Evolutionary conservation across 352 stramenopile genomes (phyloP), one percentile per base, ranked within the genome.

Genomic region (Phytophthora sp.): DNA sequence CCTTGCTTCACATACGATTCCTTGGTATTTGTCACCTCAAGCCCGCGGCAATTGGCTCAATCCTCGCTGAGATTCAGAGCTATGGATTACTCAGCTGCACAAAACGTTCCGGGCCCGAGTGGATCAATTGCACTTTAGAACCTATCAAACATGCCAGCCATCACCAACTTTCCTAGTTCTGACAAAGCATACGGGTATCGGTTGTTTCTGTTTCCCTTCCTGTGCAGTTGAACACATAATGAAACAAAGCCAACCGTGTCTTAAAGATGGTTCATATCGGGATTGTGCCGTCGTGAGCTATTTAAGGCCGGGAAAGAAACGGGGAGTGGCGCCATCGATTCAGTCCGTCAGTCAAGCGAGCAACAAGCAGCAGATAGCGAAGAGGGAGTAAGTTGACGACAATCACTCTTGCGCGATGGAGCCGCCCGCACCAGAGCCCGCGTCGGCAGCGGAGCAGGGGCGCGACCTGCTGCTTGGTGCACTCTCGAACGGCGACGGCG

Each of bases 401-500:
- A 50, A 66, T 69, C 66, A 67, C 52, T 63, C 42, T 46, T 12
- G 51, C 26, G 30, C 53, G n/a, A 64, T 68, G 63, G 69, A 76
- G 30, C 21, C 49, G 30, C 59, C 57, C 11, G 54, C 60, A 39
- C n/a, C 49, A 24, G 57, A 35, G 29, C n/a, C 49, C 26, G 57
- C 36, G 23, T 47, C 51, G 7, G 23, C 71, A 18, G 51, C 61
- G 8, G 75, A 80, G 27, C 73, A 86, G 26, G 73, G 74, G 16
- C 74, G 77, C 42, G 76, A 82, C 21, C 57, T 87, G 63, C 67
- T 89, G 41, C 64, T 84, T 6, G 70, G 66, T 9, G 73, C 72
- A 26, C 67, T 88, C 42, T 63, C 73, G 18, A 69, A 29, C 38
- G 56, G 38, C 15, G 15, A 12, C 24, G 31, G n/a, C 20, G 35